phyloP scores from a whole-genome alignment of 2,329 filamentous ascomycete species.

The Pezicula carpinea region DNA sequence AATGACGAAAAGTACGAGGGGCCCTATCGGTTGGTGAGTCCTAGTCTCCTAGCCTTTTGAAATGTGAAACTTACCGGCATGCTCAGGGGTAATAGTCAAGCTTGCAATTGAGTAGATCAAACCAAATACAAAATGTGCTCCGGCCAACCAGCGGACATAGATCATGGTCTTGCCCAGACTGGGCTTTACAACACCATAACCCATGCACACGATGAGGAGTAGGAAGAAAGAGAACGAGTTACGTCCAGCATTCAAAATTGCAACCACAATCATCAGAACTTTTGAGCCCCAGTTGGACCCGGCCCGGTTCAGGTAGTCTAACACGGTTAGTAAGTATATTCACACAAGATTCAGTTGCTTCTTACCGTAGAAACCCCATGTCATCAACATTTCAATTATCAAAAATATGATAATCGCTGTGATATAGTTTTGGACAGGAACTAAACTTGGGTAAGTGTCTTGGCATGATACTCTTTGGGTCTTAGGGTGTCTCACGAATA shows the following conservation, averaged over 20 bases:
- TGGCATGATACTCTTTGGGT: neutral
- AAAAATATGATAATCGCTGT: slow-evolving; percentile 94
- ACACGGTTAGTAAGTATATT: slow-evolving; percentile 29
- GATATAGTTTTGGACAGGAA: slow-evolving; percentile 98
- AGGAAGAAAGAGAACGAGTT: slow-evolving; percentile 99
- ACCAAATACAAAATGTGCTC: slow-evolving; percentile 91
- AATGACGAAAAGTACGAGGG: slow-evolving; percentile 87
- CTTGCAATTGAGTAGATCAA: slow-evolving; percentile 89
- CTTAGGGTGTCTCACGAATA: slow-evolving; percentile 56
- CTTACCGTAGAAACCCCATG: slow-evolving; percentile 92
- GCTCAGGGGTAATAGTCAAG: slow-evolving; percentile 83
- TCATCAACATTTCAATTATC: slow-evolving; percentile 94
- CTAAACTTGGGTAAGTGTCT: slow-evolving; percentile 39
- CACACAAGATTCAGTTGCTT: neutral
- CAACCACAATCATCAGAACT: slow-evolving; percentile 84
- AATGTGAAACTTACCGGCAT: slow-evolving; percentile 51
- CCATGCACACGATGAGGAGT: slow-evolving; percentile 97
- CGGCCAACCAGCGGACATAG: slow-evolving; percentile 84
- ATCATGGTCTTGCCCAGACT: slow-evolving; percentile 91
- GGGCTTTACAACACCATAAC: slow-evolving; percentile 95
- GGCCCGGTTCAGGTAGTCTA: slow-evolving; percentile 88
- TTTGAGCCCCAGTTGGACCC: slow-evolving; percentile 81
- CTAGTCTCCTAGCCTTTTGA: neutral
- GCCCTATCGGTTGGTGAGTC: slow-evolving; percentile 45
- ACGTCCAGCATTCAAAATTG: slow-evolving; percentile 83